A percentile compares a stretch with the other conserved stretches of the same genome.
Evolutionary conservation across 345 rosid genomes (phyloP).

Genomic region (Hibiscus syriacus): DNA sequence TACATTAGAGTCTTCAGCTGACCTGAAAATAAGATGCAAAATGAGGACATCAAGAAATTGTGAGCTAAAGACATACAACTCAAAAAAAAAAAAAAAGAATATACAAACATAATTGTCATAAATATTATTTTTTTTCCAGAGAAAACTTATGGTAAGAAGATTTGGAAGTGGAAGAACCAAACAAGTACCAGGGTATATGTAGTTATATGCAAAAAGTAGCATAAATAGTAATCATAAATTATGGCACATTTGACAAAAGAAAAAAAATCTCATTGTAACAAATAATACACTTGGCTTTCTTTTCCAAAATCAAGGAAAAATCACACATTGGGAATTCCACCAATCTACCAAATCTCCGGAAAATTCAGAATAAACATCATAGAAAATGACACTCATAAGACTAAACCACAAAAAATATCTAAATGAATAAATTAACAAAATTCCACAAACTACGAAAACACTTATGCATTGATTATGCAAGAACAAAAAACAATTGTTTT

Average conservation of each 20-base stretch:
- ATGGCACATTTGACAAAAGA: not conserved
- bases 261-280: not conserved
- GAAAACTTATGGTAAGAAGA: not conserved
- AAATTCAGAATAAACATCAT: not conserved
- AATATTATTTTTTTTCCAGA: too few relatives aligned
- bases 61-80: constrained; percentile 1
- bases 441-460: not conserved
- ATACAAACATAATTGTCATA: not conserved
- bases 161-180: not conserved
- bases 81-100: not conserved
- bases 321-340: not conserved
- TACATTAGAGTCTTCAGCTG: constrained; percentile 83
- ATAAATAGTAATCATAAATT: not conserved
- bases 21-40: constrained; percentile 42
- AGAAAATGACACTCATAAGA: not conserved
- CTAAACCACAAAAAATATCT: too few relatives aligned
- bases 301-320: not conserved
- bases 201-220: not conserved
- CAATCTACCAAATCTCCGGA: not conserved
- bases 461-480: not conserved
- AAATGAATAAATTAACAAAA: not conserved
- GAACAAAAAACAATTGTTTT: not conserved
- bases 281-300: not conserved
- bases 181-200: not conserved
- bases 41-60: constrained; percentile 7